Evolutionary conservation across 1,284 basidiomycete genomes (phyloP).

Genomic region (Ganoderma sinense): DNA sequence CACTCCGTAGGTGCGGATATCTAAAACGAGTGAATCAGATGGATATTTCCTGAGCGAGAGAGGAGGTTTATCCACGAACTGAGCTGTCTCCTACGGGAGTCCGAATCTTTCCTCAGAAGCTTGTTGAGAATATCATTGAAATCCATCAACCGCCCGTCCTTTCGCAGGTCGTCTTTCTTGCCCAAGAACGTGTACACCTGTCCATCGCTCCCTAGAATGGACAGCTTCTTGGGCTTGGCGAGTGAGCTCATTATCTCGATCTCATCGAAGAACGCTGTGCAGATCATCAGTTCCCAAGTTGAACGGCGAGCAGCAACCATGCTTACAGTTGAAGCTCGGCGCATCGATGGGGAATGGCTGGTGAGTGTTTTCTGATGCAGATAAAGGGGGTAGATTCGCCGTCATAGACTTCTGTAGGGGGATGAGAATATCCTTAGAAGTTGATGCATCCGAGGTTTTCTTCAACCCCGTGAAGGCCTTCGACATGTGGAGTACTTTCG

Average conservation of each 20-base stretch:
- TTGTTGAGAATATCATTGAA: slow-evolving; percentile 99
- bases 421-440: slow-evolving; percentile 66
- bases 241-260: slow-evolving; percentile 95
- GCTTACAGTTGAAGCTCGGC: slow-evolving; percentile 81
- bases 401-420: slow-evolving; percentile 95
- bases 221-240: slow-evolving; percentile 93
- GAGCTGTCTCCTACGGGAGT: slow-evolving; percentile 89
- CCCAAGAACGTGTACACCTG: slow-evolving; percentile 92
- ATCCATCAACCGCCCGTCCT: slow-evolving; percentile 98
- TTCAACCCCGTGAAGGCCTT: slow-evolving; percentile 72
- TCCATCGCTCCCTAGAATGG: slow-evolving; percentile 86
- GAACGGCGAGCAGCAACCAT: background rate
- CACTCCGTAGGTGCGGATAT: slow-evolving; percentile 95
- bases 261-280: slow-evolving; percentile 79
- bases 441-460: slow-evolving; percentile 47
- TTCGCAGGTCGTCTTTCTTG: slow-evolving; percentile 97
- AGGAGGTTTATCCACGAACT: slow-evolving; percentile 57
- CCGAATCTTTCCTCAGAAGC: slow-evolving; percentile 91
- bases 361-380: slow-evolving; percentile 70
- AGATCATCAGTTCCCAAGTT: background rate
- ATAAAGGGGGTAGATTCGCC: slow-evolving; percentile 83
- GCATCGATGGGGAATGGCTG: slow-evolving; percentile 84
- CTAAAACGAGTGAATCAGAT: slow-evolving; percentile 49
- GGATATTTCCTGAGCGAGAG: slow-evolving; percentile 10
- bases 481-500: slow-evolving; percentile 62